Percentiles rank a stretch among this genome's conserved stretches.
These are phyloP conservation scores for Pluteus cervinus DNA, from an alignment of 768 basidiomycete genomes.

Conservation along the genomic window DNA sequence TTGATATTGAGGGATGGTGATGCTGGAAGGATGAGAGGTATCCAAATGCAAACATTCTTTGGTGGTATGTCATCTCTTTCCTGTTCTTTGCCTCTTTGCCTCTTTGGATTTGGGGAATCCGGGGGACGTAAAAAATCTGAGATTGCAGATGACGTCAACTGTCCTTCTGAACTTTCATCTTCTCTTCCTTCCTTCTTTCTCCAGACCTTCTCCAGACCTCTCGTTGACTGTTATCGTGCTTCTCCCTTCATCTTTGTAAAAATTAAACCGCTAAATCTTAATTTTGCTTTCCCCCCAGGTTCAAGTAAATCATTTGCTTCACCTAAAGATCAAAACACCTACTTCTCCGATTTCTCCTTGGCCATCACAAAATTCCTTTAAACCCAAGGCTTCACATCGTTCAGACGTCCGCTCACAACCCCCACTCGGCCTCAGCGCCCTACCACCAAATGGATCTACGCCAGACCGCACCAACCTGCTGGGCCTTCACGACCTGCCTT, in stretches of 20 bases:
- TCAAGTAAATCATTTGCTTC: constrained; percentile 44
- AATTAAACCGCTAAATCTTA: not conserved
- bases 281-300: constrained; percentile 26
- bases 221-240: too few species aligned
- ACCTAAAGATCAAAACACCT: constrained; percentile 54
- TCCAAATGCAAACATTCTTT: constrained; percentile 78
- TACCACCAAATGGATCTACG: too few species aligned
- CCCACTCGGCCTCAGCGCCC: constrained; percentile 2
- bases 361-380: constrained; percentile 47
- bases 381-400: constrained; percentile 7
- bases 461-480: too few species aligned
- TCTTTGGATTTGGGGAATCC: too few species aligned
- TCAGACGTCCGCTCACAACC: not conserved
- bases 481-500: too few species aligned
- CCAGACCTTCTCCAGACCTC: too few species aligned
- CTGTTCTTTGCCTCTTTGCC: constrained; percentile 8
- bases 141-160: too few species aligned
- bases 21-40: constrained; percentile 52
- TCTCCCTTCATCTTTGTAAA: too few species aligned
- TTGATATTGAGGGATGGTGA: constrained; percentile 46
- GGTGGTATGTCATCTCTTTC: constrained; percentile 38
- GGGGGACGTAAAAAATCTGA: too few species aligned
- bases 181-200: too few species aligned
- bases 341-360: constrained; percentile 66
- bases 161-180: too few species aligned